Percentiles rank a stretch among this genome's conserved stretches.
Conservation (phyloP, 768 basidiomycete species). For the Pulveroboletus sp. region DNA sequence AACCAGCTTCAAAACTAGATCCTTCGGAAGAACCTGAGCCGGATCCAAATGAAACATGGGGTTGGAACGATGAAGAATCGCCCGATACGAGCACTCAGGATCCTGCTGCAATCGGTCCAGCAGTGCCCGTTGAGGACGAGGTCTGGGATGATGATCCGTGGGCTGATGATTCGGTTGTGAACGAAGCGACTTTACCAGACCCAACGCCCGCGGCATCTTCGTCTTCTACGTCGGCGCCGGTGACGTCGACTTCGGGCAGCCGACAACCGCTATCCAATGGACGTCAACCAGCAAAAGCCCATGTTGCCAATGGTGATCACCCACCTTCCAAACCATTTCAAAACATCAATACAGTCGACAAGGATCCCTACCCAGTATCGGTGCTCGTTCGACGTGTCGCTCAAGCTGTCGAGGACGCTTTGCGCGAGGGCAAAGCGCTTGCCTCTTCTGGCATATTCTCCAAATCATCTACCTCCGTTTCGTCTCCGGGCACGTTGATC, state of each 20-base stretch:
- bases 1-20: conserved; percentile 15
- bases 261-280: conserved; percentile 37
- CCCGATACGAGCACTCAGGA: conserved; percentile 21
- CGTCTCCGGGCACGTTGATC: conserved; percentile 50
- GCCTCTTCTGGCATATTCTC: conserved; percentile 52
- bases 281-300: conserved; percentile 20
- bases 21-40: conserved; percentile 28
- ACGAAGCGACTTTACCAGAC: conserved; percentile 25
- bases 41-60: conserved; percentile 64
- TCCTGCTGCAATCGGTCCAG: conserved; percentile 12
- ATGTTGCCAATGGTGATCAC: conserved; percentile 17
- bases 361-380: conserved; percentile 61
- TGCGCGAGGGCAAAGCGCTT: conserved; percentile 67
- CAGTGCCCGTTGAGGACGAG: conserved; percentile 36
- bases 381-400: conserved; percentile 51
- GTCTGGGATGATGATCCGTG: conserved; percentile 71
- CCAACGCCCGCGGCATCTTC: conserved; percentile 27
- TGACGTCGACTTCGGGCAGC: conserved; percentile 53
- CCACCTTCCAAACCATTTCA: conserved; percentile 18
- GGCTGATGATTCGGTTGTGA: conserved; percentile 43
- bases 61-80: conserved; percentile 57
- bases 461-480: conserved; percentile 26
- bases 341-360: conserved; percentile 10
- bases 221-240: too few relatives aligned
- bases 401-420: conserved; percentile 53